phyloP scores from a whole-genome alignment of 176 grass and related monocot genomes.

The Zea luxurians region DNA sequence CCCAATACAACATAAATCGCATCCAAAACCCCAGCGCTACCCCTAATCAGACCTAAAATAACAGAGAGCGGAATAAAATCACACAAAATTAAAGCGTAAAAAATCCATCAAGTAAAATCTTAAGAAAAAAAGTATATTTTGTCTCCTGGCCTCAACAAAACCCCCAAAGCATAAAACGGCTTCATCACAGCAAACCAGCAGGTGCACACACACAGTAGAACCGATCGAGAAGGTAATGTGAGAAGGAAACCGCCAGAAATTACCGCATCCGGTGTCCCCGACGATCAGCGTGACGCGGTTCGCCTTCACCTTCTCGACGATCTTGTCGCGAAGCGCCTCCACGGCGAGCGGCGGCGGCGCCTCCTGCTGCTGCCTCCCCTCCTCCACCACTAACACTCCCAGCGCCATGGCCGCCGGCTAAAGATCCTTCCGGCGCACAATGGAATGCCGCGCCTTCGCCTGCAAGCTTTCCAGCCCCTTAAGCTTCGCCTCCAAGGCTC shows the following conservation, averaged over 20 bases:
- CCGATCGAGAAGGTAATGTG: background rate
- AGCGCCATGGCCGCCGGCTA: constrained; percentile 28
- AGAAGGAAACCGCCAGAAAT: background rate
- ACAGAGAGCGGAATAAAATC: background rate
- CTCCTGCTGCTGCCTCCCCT: background rate
- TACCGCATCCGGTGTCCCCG: constrained; percentile 92
- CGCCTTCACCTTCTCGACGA: constrained; percentile 81
- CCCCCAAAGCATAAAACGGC: constrained; percentile 1
- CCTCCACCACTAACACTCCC: background rate
- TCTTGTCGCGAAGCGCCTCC: constrained; percentile 68
- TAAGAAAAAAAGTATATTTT: background rate
- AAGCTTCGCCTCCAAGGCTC: background rate
- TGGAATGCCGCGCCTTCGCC: constrained; percentile 12
- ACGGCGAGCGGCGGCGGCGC: constrained; percentile 51
- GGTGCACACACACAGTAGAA: background rate
- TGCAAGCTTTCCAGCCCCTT: constrained; percentile 28
- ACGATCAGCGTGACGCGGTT: constrained; percentile 89
- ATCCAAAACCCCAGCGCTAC: constrained; percentile 22
- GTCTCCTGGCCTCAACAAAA: constrained; percentile 22
- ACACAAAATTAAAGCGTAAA: background rate
- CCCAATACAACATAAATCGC: constrained; percentile 30
- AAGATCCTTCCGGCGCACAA: background rate
- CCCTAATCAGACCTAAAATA: background rate
- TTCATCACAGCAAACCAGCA: background rate
- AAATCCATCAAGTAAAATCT: background rate